A percentile compares a stretch with the other conserved stretches of the same genome.
Conservation (phyloP, 306 rosid genomes). For the Cyclanthera cordifolia region DNA sequence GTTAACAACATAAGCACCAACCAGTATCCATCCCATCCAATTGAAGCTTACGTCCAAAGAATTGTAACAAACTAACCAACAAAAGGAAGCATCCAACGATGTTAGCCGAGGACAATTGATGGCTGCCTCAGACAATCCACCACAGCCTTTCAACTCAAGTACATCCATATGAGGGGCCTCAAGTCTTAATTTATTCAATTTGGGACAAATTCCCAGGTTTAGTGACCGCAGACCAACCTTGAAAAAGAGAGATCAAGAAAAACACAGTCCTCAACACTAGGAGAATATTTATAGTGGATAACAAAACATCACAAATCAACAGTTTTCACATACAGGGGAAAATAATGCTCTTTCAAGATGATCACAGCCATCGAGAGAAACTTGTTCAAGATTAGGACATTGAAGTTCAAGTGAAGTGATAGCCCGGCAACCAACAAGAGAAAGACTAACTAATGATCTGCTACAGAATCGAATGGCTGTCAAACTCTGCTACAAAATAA, state of each 20-base stretch:
- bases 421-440: conserved; percentile 89
- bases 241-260: conserved; percentile 3
- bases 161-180: conserved; percentile 69
- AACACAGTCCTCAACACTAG: background rate
- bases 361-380: conserved; percentile 93
- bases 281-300: background rate
- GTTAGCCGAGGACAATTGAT: conserved; percentile 83
- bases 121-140: conserved; percentile 82
- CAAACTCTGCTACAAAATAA: conserved; percentile 51
- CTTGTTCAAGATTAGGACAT: conserved; percentile 77
- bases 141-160: conserved; percentile 96
- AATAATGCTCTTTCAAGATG: conserved; percentile 80
- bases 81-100: conserved; percentile 92
- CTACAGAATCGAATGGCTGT: conserved; percentile 69
- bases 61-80: conserved; percentile 49
- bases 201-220: conserved; percentile 94
- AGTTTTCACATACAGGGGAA: conserved; percentile 62
- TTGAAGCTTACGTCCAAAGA: conserved; percentile 1
- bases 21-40: background rate
- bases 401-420: conserved; percentile 65
- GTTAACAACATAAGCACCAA: conserved; percentile 18
- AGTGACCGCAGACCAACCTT: conserved; percentile 91
- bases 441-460: conserved; percentile 62
- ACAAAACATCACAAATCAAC: background rate
- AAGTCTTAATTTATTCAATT: conserved; percentile 52